Base-by-base conservation (phyloP, 345 rosid species). In the Garcia nutans region DNA sequence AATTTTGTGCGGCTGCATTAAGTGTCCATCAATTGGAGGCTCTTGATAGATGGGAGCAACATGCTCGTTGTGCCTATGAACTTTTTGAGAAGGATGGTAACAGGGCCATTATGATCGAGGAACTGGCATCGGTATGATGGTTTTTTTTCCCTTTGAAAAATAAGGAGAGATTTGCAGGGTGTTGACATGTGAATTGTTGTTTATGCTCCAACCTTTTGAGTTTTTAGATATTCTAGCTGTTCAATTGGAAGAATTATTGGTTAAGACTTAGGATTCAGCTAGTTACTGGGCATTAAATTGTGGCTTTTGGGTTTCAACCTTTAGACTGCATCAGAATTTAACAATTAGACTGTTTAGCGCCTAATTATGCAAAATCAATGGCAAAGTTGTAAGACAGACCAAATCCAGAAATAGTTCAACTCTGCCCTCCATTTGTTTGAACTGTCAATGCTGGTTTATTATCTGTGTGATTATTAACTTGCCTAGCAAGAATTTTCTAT, bases 21-120 rank as follows among this genome's bases (percentile, higher is more conserved):
- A 96, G 97, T 45, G 94, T 96, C 72, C 94, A 96, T 87, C 99
- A 92, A 88, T 83, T 91, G 45, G 98, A 93, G 89, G 90, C 97
- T 20, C 89, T 89, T 64, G 97, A 89, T 81, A 77, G 80, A 33
- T 96, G 99, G 99, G 99, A 96, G 82, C 96, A 92, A 77, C 93
- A 90, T 81, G 96, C 93, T 22, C 96, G 90, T 3, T 83, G 87
- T 70, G 99, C 99, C 24, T 96, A 91, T 74, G 98, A 96, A 79
- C 88, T 90, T 52, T 96, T 93, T n/a, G 99, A 96, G 70, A 91
- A 91, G 86, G 92, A 96, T n/a, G 99, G 99, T 76, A 96, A 96
- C 85, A 82, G 96, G 77, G 89, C 92, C 52, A 93, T 96, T 54
- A 77, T 93, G 78, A 96, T 96, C 8, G 94, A 96, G 75, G 99